Base-by-base conservation (phyloP, 306 rosid species). In the Fragaria vesca region DNA sequence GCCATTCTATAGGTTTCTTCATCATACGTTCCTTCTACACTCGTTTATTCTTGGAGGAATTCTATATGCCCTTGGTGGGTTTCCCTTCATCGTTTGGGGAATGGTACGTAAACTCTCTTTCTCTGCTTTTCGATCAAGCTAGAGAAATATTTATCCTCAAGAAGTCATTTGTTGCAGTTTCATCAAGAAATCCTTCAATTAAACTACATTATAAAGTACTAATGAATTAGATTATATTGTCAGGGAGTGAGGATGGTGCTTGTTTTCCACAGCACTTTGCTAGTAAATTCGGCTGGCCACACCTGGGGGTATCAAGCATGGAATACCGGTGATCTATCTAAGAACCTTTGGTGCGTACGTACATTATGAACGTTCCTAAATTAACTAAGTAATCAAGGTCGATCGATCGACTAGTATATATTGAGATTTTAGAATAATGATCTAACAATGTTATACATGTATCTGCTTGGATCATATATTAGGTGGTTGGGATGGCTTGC, bases 221-320 rank as follows among this genome's bases (percentile, higher is more conserved):
- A 26, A 30, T 71, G 8, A 40, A 40, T 36, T 40, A 40, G 10
- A 28, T 5, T 11, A 47, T 76, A 75, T 75, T 6, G 6, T 65
- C 92, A 94, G 97, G 97, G 97, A 13, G 88, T 89, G 84, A 94
- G 98, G 74, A 72, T 74, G 78, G 86, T 83, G 66, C 79, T 89
- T 89, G 93, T 86, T 38, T 89, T 88, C 79, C 97, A 94, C 61
- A 78, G 84, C 47, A 91, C 98, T 76, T 89, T 97, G 94, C 74
- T 90, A 0, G 96, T 94, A 38, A 94, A 94, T 71, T 94, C 98
- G 58, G 98, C 97, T 54, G 91, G 96, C 84, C 98, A 94, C 79
- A 92, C 82, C 0, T 94, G 98, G 97, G 96, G 98, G 7, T 77
- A 76, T 2, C 98, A 89, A 15, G 74, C 82, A 0, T 94, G 93